These are phyloP conservation scores for Parasitella parasitica DNA, from an alignment of 371 early-diverging fungal species.

Conservation along the genomic window DNA sequence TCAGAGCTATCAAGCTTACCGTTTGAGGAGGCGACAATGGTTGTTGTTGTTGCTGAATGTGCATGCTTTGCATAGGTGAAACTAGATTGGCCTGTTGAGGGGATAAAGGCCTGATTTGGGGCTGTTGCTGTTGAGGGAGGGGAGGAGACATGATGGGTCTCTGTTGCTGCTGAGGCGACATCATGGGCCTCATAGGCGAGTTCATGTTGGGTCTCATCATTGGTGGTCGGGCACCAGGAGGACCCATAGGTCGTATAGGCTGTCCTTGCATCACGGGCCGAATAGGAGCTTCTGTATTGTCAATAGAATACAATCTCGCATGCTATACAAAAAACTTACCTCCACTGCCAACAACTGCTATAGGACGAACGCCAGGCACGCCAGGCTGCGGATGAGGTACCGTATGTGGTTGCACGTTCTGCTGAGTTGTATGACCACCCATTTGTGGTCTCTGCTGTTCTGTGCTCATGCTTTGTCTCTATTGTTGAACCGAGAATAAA, in stretches of 20 bases:
- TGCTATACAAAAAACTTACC: background rate
- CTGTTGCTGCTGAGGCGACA: background rate
- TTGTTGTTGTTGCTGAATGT: conserved; percentile 20
- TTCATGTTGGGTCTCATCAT: background rate
- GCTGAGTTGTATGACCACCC: background rate
- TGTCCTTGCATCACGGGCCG: conserved; percentile 13
- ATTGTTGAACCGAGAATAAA: background rate
- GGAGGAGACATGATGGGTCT: conserved; percentile 1
- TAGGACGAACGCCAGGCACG: background rate
- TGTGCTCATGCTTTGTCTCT: conserved; percentile 9
- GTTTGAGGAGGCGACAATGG: conserved; percentile 2
- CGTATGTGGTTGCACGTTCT: background rate
- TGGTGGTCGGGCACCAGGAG: conserved; percentile 5
- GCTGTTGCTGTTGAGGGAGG: background rate
- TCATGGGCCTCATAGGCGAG: conserved; percentile 1
- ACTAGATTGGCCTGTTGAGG: conserved; percentile 13
- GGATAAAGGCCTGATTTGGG: conserved; percentile 3
- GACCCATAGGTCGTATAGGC: conserved; percentile 4
- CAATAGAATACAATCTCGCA: background rate
- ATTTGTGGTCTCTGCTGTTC: conserved; percentile 13
- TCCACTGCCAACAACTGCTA: background rate
- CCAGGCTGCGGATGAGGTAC: conserved; percentile 3
- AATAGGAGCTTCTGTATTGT: conserved; percentile 1
- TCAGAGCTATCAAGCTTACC: background rate
- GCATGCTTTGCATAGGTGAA: conserved; percentile 37